phyloP scores from a whole-genome alignment of 2,329 filamentous ascomycete species.

The Fusarium tuaranense region DNA sequence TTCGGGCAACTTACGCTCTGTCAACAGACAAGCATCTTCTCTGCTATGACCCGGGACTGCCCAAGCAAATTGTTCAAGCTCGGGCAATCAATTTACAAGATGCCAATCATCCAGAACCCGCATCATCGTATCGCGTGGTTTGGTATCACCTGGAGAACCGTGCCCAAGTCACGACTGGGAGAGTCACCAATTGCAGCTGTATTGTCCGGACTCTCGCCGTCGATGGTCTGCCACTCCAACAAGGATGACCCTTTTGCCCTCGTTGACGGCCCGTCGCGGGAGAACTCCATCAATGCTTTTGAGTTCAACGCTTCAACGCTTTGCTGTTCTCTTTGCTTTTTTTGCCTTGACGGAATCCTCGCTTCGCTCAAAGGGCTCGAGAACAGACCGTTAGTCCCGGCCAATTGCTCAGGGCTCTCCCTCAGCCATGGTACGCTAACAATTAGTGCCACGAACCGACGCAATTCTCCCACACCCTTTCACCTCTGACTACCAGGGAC shows the following conservation, averaged over 20 bases:
- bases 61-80: conserved; percentile 13
- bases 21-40: not conserved
- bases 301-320: not conserved
- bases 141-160: conserved; percentile 15
- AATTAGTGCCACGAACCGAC: conserved; percentile 32
- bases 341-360: conserved; percentile 2
- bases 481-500: conserved; percentile 26
- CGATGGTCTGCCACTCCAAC: conserved; percentile 14
- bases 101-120: conserved; percentile 13
- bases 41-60: conserved; percentile 1
- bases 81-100: not conserved
- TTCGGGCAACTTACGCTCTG: not conserved
- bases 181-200: not conserved
- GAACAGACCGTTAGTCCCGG: conserved; percentile 1
- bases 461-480: conserved; percentile 24
- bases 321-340: conserved; percentile 23
- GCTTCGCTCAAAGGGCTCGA: conserved; percentile 11
- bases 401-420: conserved; percentile 5
- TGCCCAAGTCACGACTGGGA: conserved; percentile 1
- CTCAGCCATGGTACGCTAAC: conserved; percentile 35
- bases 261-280: conserved; percentile 13
- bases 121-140: conserved; percentile 23
- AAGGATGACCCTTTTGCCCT: conserved; percentile 4
- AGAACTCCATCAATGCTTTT: conserved; percentile 11
- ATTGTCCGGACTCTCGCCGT: conserved; percentile 10